phyloP scores from a whole-genome alignment of 106 monocot species.

The Gastrodia elata region DNA sequence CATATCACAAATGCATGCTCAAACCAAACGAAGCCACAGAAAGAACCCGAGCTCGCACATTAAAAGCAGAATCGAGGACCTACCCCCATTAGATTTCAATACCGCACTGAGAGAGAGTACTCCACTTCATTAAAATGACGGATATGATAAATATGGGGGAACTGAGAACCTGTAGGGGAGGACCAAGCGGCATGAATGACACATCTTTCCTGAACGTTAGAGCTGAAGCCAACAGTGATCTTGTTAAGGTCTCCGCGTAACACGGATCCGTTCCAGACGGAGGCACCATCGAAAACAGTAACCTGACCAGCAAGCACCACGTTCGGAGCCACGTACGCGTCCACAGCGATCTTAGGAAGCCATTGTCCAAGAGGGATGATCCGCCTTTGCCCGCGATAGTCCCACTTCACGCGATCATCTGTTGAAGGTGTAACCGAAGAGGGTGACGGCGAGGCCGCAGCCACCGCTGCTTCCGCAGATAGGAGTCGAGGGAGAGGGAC shows the following conservation, averaged over 20 bases:
- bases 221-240: slow-evolving; percentile 86
- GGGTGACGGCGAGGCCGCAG: slow-evolving; percentile 5
- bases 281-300: slow-evolving; percentile 70
- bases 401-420: slow-evolving; percentile 73
- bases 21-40: not conserved
- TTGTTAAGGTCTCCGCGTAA: slow-evolving; percentile 93
- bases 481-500: slow-evolving; percentile 7
- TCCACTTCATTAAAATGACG: not conserved
- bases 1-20: not conserved
- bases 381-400: slow-evolving; percentile 84
- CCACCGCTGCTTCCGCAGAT: slow-evolving; percentile 4
- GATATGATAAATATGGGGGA: not conserved
- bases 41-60: not conserved
- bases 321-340: slow-evolving; percentile 94
- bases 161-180: slow-evolving; percentile 58
- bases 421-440: not conserved
- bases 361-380: slow-evolving; percentile 88
- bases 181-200: slow-evolving; percentile 96
- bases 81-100: not conserved
- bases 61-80: not conserved
- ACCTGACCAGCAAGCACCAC: slow-evolving; percentile 92
- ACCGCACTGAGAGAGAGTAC: not conserved
- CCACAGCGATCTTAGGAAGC: slow-evolving; percentile 87
- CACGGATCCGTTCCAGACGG: slow-evolving; percentile 88
- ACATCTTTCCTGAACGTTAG: slow-evolving; percentile 92